phyloP scores from a whole-genome alignment of 176 grass and related monocot genomes.

The Rhipidocladum racemiflorum region DNA sequence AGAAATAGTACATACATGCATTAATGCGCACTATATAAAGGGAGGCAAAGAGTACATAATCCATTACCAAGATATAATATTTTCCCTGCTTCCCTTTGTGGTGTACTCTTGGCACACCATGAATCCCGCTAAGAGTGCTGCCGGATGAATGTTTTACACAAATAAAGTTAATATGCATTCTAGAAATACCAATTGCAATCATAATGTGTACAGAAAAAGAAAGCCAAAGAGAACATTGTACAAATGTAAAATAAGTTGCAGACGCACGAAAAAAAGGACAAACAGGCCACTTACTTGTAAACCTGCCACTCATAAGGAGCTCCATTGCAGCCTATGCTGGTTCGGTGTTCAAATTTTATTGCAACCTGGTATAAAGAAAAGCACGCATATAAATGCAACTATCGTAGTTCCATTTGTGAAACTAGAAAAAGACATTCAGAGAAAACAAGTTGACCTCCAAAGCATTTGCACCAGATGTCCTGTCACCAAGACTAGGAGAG shows the following conservation, averaged over 20 bases:
- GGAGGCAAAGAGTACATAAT: conserved; percentile 2
- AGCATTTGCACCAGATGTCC: conserved; percentile 63
- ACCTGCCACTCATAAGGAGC: conserved; percentile 97
- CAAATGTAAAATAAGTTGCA: neutral
- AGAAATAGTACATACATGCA: too few relatives aligned
- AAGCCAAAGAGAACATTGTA: neutral
- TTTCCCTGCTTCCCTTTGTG: conserved; percentile 86
- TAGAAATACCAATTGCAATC: conserved; percentile 20
- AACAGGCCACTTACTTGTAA: conserved; percentile 59
- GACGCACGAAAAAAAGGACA: neutral
- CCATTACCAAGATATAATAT: conserved; percentile 83
- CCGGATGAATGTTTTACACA: conserved; percentile 31
- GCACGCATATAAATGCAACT: neutral
- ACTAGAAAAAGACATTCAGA: conserved; percentile 6
- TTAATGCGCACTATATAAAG: too few relatives aligned
- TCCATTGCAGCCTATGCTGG: conserved; percentile 84
- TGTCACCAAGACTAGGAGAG: too few relatives aligned
- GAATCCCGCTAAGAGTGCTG: conserved; percentile 90
- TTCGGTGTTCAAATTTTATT: conserved; percentile 90
- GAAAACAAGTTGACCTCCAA: conserved; percentile 58
- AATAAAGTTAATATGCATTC: conserved; percentile 32
- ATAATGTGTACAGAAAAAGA: neutral
- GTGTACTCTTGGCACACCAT: conserved; percentile 89
- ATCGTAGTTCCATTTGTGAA: neutral
- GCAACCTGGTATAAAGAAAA: conserved; percentile 54